Conservation (phyloP, 495 filamentous ascomycete species). For the Penicillium egyptiacum region DNA sequence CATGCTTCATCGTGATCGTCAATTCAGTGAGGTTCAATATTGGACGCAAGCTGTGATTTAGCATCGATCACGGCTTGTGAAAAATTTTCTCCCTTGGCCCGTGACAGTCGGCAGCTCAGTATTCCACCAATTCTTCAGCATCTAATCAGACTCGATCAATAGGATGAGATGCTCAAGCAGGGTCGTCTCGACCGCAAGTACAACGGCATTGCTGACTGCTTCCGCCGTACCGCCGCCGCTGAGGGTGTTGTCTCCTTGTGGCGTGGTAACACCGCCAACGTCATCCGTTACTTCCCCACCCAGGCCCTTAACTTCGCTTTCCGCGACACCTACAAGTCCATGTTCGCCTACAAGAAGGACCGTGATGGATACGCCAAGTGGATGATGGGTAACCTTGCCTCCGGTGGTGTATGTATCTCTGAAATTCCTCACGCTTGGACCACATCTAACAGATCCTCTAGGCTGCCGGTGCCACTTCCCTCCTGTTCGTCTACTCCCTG, state of each 20-base stretch:
- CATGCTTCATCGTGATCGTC: neutral
- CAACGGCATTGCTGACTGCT: conserved; percentile 91
- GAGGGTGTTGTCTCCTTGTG: conserved; percentile 86
- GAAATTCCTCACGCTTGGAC: neutral
- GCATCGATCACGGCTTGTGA: neutral
- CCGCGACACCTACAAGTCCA: conserved; percentile 99
- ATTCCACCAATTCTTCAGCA: conserved; percentile 2
- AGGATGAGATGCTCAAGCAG: conserved; percentile 99
- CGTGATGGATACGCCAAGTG: conserved; percentile 97
- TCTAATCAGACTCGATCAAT: conserved; percentile 22
- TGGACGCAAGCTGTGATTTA: neutral
- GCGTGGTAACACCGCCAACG: conserved; percentile 99
- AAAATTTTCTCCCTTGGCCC: conserved; percentile 16
- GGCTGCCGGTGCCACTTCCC: conserved; percentile 98
- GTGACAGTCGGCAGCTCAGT: conserved; percentile 10
- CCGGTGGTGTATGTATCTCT: conserved; percentile 85
- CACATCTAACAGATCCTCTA: conserved; percentile 41
- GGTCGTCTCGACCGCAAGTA: conserved; percentile 98
- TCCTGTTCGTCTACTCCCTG: conserved; percentile 99
- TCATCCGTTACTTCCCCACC: conserved; percentile 99
- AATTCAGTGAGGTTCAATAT: neutral
- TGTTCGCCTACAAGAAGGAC: conserved; percentile 99
- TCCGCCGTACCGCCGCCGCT: conserved; percentile 77
- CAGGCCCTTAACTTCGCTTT: conserved; percentile 99
- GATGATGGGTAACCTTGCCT: conserved; percentile 99